A percentile compares a stretch with the other conserved stretches of the same genome.
Evolutionary conservation across 257 asterid genomes (phyloP).

Genomic region (Capsicum baccatum): DNA sequence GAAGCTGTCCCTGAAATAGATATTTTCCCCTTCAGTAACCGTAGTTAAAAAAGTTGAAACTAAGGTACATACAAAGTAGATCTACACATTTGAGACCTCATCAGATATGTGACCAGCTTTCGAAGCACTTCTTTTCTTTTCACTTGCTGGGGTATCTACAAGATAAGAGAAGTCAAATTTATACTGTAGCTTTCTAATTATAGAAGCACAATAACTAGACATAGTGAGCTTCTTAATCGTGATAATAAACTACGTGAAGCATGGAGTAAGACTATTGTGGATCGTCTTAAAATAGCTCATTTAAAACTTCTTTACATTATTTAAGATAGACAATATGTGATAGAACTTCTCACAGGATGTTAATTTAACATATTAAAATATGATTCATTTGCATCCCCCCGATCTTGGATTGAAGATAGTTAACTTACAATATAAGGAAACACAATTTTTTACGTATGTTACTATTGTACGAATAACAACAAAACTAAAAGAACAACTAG

Average conservation of each 20-base stretch:
- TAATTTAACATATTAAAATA: too few species aligned
- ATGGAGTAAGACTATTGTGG: neutral
- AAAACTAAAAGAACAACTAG: too few species aligned
- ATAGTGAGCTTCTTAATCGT: neutral
- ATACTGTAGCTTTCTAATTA: neutral
- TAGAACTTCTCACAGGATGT: too few species aligned
- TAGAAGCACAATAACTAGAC: neutral
- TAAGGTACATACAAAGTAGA: neutral
- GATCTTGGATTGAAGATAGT: too few species aligned
- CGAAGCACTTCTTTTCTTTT: neutral
- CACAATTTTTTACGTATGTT: too few species aligned
- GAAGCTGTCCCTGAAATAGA: conserved; percentile 38
- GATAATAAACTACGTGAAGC: neutral
- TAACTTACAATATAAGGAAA: too few species aligned
- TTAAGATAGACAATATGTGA: neutral
- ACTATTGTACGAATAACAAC: too few species aligned
- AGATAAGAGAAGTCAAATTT: too few species aligned
- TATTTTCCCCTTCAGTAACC: conserved; percentile 17
- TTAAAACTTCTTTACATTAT: neutral
- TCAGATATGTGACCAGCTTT: conserved; percentile 34
- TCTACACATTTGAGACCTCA: conserved; percentile 29
- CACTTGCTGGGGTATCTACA: too few species aligned
- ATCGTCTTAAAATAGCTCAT: neutral
- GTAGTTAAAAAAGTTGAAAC: conserved; percentile 21
- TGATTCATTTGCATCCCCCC: too few species aligned